Evolutionary conservation across 371 early-diverging fungal genomes (phyloP).

Genomic region (Phascolomyces articulosus): DNA sequence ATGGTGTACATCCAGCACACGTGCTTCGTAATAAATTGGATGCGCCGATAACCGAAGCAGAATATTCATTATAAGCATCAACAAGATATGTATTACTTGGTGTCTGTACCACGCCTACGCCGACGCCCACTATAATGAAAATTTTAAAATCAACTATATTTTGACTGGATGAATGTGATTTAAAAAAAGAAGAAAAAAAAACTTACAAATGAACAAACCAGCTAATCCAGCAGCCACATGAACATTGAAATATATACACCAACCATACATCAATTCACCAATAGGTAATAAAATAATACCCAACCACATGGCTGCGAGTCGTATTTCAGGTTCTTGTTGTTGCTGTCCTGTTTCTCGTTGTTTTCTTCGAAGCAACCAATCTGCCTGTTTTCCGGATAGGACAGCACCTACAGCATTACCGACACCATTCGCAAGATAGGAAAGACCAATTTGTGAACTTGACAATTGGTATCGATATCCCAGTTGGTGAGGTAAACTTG

Average conservation of each 20-base stretch:
- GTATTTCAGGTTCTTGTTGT: conserved; percentile 25
- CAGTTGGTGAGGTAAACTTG: conserved; percentile 38
- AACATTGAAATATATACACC: conserved; percentile 36
- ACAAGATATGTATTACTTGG: conserved; percentile 51
- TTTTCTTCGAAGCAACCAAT: conserved; percentile 26
- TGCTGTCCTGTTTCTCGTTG: neutral
- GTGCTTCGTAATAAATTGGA: conserved; percentile 46
- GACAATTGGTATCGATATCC: conserved; percentile 27
- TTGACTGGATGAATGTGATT: neutral
- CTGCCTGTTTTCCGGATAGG: conserved; percentile 42
- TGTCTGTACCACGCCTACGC: conserved; percentile 48
- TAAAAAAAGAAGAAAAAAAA: neutral
- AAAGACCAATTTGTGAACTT: conserved; percentile 46
- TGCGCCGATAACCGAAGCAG: conserved; percentile 49
- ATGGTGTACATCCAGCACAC: conserved; percentile 42
- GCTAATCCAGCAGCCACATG: conserved; percentile 26
- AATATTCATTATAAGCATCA: conserved; percentile 39
- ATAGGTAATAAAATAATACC: conserved; percentile 41
- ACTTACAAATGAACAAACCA: conserved; percentile 48
- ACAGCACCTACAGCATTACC: conserved; percentile 52
- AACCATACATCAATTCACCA: conserved; percentile 48
- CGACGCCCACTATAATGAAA: conserved; percentile 43
- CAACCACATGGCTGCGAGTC: conserved; percentile 43
- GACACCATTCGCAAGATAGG: conserved; percentile 47
- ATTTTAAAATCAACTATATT: neutral